These are phyloP conservation scores for Thuja plicata DNA, from an alignment of 83 land plant genomes.

Conservation along the genomic window DNA sequence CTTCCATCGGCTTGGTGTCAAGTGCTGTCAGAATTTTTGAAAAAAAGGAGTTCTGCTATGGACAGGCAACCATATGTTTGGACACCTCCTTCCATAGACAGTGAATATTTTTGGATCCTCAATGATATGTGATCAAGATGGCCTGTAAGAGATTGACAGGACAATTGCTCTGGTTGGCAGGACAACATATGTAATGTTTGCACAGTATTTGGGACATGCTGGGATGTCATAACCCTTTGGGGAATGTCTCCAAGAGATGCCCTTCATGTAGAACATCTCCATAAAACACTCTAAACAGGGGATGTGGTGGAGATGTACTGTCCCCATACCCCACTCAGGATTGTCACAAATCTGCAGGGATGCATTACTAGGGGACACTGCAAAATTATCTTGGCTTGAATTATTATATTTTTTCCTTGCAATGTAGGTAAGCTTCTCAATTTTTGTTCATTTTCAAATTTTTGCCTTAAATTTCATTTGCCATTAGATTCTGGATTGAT, in stretches of 20 bases:
- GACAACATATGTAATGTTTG: conserved; percentile 50
- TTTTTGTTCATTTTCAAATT: background rate
- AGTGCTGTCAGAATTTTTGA: no score
- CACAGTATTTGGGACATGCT: conserved; percentile 78
- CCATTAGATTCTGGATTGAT: background rate
- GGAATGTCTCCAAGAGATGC: no score
- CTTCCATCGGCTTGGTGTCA: no score
- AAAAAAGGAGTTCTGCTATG: background rate
- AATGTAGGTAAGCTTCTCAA: background rate
- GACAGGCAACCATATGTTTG: background rate
- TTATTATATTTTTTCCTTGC: background rate
- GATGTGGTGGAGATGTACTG: no score
- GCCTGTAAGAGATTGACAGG: conserved; percentile 21
- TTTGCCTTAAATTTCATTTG: background rate
- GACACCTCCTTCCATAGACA: no score
- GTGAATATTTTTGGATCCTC: no score
- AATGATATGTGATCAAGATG: background rate
- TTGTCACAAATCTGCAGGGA: no score
- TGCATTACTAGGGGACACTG: no score
- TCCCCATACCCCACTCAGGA: no score
- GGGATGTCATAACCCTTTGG: no score
- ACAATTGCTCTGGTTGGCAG: conserved; percentile 55
- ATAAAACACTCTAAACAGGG: no score
- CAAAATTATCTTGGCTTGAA: background rate
- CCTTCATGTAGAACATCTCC: no score